Conservation (phyloP, 441 rosid species). For the Geranium incanum region DNA sequence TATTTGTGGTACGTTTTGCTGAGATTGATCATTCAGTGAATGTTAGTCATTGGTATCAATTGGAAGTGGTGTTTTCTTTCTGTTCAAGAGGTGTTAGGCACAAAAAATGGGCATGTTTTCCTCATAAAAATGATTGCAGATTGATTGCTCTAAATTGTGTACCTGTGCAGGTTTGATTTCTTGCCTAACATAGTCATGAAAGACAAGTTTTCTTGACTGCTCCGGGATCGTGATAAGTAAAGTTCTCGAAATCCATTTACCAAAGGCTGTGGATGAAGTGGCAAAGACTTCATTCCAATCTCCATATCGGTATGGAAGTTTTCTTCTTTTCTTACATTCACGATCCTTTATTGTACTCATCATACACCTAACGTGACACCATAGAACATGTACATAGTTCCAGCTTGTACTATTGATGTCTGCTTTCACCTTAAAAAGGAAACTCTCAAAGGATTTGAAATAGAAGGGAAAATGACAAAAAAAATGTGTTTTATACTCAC, state of each 20-base stretch:
- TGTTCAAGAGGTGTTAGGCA: neutral
- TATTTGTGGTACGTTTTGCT: neutral
- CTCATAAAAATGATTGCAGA: neutral
- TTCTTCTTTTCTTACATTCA: neutral
- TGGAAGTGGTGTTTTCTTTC: neutral
- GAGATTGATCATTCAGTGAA: neutral
- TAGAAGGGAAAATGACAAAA: too few species aligned
- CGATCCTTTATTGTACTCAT: neutral
- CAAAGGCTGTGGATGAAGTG: too few species aligned
- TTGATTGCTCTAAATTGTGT: neutral
- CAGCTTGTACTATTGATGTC: neutral
- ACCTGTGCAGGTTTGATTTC: neutral
- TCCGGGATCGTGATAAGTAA: neutral
- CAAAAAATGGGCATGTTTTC: neutral
- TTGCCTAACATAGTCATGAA: neutral
- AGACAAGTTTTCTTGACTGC: neutral
- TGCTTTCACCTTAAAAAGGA: neutral
- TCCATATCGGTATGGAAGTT: neutral
- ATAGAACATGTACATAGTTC: neutral
- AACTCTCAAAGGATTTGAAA: neutral
- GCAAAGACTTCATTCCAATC: too few species aligned
- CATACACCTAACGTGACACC: neutral
- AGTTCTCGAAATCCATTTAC: too few species aligned
- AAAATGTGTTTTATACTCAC: too few species aligned
- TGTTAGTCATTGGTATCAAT: neutral